Conservation (phyloP, 768 basidiomycete species). For the Collybia nuda region DNA sequence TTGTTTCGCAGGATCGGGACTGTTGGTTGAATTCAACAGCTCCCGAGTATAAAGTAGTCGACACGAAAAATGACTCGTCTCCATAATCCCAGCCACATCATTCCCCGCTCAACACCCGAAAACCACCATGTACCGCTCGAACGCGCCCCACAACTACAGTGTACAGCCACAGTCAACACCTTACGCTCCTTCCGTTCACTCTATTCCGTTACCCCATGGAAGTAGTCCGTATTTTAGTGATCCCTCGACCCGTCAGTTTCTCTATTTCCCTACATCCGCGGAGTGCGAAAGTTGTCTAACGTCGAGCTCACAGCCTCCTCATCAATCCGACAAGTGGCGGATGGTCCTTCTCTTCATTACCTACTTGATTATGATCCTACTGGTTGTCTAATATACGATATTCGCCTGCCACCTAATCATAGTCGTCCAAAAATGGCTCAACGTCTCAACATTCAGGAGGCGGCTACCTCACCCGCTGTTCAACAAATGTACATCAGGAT, state of each 20-base stretch:
- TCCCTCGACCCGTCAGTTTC: conserved; percentile 3
- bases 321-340: not conserved
- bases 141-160: not conserved
- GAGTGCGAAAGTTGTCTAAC: not conserved
- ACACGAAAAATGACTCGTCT: conserved; percentile 1
- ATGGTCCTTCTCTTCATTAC: conserved; percentile 10
- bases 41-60: not conserved
- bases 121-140: not conserved
- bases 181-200: not conserved
- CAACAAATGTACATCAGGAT: conserved; percentile 4
- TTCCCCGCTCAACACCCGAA: not conserved
- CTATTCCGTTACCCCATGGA: not conserved
- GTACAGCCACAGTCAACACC: not conserved
- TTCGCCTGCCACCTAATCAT: conserved; percentile 8
- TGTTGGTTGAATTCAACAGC: not conserved
- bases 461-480: conserved; percentile 5
- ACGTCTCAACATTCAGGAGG: conserved; percentile 8
- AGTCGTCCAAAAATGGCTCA: conserved; percentile 11
- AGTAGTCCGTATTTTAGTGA: conserved; percentile 1
- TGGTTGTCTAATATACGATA: conserved; percentile 15
- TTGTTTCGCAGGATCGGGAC: not conserved
- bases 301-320: not conserved
- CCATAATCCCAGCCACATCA: not conserved
- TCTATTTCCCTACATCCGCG: not conserved
- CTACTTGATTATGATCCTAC: conserved; percentile 14